phyloP scores from a whole-genome alignment of 176 grass and related monocot species.

The Aegilops longissima region DNA sequence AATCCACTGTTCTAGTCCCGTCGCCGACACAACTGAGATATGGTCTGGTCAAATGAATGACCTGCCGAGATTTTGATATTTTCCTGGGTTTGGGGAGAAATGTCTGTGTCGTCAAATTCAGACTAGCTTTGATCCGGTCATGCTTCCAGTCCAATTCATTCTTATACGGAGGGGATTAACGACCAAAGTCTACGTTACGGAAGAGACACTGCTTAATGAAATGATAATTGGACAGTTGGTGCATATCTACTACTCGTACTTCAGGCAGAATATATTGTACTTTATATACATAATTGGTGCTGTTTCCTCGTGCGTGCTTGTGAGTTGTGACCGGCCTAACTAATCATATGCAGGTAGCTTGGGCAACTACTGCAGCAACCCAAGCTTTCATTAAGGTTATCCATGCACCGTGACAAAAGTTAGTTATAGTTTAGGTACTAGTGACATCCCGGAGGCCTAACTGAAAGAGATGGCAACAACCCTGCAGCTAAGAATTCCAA shows the following conservation, averaged over 20 bases:
- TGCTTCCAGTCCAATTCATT: neutral
- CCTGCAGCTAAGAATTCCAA: neutral
- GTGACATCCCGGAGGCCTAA: conserved; percentile 20
- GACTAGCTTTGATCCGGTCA: neutral
- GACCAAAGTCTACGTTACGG: conserved; percentile 2
- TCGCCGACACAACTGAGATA: neutral
- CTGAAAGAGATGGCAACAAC: neutral
- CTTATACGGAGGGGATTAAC: neutral
- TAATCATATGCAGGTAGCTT: neutral
- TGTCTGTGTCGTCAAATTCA: neutral
- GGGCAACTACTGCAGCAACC: neutral
- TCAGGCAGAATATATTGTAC: neutral
- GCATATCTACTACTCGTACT: neutral
- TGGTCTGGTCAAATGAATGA: conserved; percentile 4
- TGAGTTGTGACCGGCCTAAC: neutral
- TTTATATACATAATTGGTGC: too few relatives aligned
- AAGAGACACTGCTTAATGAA: neutral
- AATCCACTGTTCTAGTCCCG: neutral
- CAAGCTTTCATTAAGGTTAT: neutral
- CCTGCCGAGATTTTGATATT: neutral
- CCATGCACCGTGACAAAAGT: neutral
- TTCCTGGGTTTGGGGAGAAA: neutral
- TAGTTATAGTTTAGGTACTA: conserved; percentile 25
- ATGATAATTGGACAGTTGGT: neutral
- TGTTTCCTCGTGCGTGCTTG: neutral